These are phyloP conservation scores for Pulveroboletus sp. DNA, from an alignment of 768 basidiomycete genomes.

Conservation along the genomic window DNA sequence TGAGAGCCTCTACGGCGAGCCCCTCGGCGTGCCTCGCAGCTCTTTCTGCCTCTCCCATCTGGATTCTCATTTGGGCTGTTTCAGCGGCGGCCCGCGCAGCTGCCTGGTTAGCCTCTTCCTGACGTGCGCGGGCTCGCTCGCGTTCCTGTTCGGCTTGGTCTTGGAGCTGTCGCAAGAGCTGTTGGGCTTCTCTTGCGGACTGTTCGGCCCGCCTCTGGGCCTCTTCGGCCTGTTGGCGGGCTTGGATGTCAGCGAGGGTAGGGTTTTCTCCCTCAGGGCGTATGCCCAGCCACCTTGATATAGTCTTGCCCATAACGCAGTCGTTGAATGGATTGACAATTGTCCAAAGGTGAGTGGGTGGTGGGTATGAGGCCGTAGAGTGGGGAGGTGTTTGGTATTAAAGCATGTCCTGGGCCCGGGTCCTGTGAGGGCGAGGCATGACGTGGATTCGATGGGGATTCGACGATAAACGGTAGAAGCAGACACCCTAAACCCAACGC, in stretches of 20 bases:
- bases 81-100: slow-evolving; percentile 3
- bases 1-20: slow-evolving; percentile 7
- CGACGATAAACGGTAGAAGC: background rate
- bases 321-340: background rate
- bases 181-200: slow-evolving; percentile 2
- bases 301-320: slow-evolving; percentile 5
- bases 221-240: slow-evolving; percentile 7
- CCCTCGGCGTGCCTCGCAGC: slow-evolving; percentile 2
- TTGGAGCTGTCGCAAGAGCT: background rate
- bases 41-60: slow-evolving; percentile 9
- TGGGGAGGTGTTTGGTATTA: background rate
- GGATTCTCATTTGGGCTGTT: slow-evolving; percentile 3
- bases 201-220: slow-evolving; percentile 6
- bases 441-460: background rate
- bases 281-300: slow-evolving; percentile 6
- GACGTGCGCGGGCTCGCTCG: background rate
- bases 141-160: slow-evolving; percentile 12
- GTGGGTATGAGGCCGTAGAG: background rate
- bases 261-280: slow-evolving; percentile 9
- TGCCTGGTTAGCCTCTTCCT: slow-evolving; percentile 9
- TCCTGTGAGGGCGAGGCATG: background rate
- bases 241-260: slow-evolving; percentile 9
- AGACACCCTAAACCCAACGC: slow-evolving; percentile 4
- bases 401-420: background rate
- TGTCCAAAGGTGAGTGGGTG: background rate